A percentile compares a stretch with the other conserved stretches of the same genome.
phyloP scores from a whole-genome alignment of 257 asterid genomes.

The Echium plantagineum region DNA sequence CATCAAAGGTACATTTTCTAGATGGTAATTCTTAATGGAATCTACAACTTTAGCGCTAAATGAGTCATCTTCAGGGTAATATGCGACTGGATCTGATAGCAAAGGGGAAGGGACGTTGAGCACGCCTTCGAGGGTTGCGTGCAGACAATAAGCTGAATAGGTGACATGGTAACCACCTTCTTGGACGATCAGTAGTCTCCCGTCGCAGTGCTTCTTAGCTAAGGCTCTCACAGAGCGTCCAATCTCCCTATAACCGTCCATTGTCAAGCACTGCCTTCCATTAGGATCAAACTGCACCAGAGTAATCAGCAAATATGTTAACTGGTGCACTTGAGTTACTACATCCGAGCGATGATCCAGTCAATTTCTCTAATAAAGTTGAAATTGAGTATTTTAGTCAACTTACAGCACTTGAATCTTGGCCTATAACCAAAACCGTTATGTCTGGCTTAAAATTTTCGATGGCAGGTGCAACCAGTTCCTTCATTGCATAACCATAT shows the following conservation, averaged over 20 bases:
- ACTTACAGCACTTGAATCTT: conserved; percentile 93
- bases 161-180: conserved; percentile 97
- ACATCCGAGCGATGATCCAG: not conserved
- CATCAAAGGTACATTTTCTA: conserved; percentile 35
- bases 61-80: conserved; percentile 71
- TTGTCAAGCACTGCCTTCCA: conserved; percentile 92
- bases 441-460: conserved; percentile 58
- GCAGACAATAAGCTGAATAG: conserved; percentile 81
- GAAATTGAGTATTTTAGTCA: not conserved
- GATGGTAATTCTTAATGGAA: conserved; percentile 42
- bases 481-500: conserved; percentile 46
- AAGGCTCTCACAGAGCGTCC: conserved; percentile 46
- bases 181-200: conserved; percentile 65
- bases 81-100: conserved; percentile 68
- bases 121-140: conserved; percentile 82
- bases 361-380: not conserved
- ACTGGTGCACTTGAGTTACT: not conserved
- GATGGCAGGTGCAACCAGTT: conserved; percentile 57
- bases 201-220: conserved; percentile 49
- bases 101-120: conserved; percentile 42
- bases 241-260: conserved; percentile 71
- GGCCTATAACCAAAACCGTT: conserved; percentile 74
- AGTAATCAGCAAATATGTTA: not conserved
- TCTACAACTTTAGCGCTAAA: conserved; percentile 29
- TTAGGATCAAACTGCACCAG: conserved; percentile 80